Evolutionary conservation across 1,284 basidiomycete species (phyloP), one percentile per base, ranked within the genome.

Genomic region (Moniliophthora roreri): DNA sequence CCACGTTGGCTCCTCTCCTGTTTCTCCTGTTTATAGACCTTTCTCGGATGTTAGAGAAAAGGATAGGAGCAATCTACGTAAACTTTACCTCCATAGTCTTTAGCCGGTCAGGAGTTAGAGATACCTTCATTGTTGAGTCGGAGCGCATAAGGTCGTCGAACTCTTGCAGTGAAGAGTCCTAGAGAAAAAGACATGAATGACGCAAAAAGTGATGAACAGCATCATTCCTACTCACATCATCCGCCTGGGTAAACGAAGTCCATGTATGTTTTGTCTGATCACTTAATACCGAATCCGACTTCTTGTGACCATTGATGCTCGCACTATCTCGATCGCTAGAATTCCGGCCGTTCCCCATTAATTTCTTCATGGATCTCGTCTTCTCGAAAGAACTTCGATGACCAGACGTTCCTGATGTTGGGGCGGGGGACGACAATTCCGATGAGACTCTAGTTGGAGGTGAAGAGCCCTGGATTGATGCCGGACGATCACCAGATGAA

Each of bases 61-160:
- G 68, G 62, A 56, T 57, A 58, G 65, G 57, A 61, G 48, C 52
- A 60, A 57, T 48, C 56, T 60, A 52, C 48, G 15, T 53, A 55
- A 51, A 38, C 64, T 71, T 68, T 71, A 94, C 94, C 78, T 95
- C 93, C 81, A 95, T 94, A 37, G 85, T 91, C 69, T 86, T 89
- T 52, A 97, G 75, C 50, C 94, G 80, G 73, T 95, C 90, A 53
- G 95, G 95, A 24, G 95, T 98, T 56, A 98, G 78, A 46, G 93
- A 96, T 62, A 98, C 88, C 69, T 95, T 96, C 87, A 95, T 91
- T 8, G 94, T 96, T 51, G 88, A 78, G 52, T 87, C 85, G 55
- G 90, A 93, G 50, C 84, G 82, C 82, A 97, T 87, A 66, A 96
- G 76, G 66, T 92, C 85, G 70, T 97, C 94, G 68, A 97, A 97